Conservation (phyloP, 2,329 filamentous ascomycete genomes). For the Xenoacremonium recifei region DNA sequence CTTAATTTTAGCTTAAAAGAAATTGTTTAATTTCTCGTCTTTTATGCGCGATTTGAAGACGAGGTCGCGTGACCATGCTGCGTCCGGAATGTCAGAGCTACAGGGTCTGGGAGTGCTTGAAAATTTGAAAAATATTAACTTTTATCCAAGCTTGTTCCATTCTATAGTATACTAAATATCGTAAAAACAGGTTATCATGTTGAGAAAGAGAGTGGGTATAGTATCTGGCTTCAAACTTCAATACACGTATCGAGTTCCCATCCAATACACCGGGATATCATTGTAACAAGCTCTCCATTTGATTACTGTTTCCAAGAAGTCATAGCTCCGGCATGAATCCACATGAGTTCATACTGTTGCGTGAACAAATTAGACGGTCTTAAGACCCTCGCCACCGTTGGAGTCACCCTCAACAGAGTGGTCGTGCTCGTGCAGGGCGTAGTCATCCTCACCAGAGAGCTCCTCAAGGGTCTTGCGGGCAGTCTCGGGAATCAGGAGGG, state of each 20-base stretch:
- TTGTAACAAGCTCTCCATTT: neutral
- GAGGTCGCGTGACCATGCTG: no score
- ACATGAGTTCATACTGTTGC: neutral
- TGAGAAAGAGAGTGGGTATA: neutral
- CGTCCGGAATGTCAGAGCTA: no score
- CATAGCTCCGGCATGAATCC: neutral
- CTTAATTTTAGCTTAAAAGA: no score
- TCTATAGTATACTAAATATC: neutral
- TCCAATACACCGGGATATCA: neutral
- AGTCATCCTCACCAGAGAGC: constrained; percentile 42
- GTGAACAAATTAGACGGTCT: constrained; percentile 13
- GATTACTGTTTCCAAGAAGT: neutral
- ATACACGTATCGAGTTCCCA: neutral
- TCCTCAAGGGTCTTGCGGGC: constrained; percentile 73
- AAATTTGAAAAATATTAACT: no score
- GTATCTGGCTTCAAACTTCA: neutral
- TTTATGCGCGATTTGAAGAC: no score
- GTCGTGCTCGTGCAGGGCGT: constrained; percentile 13
- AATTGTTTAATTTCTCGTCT: no score
- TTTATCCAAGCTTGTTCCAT: neutral
- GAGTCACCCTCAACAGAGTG: constrained; percentile 11
- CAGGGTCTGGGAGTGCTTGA: no score
- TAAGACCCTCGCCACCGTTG: constrained; percentile 11
- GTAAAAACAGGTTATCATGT: neutral
- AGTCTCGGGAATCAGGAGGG: constrained; percentile 70